phyloP scores from a whole-genome alignment of 306 rosid species.

The Cicer chorassanicum region DNA sequence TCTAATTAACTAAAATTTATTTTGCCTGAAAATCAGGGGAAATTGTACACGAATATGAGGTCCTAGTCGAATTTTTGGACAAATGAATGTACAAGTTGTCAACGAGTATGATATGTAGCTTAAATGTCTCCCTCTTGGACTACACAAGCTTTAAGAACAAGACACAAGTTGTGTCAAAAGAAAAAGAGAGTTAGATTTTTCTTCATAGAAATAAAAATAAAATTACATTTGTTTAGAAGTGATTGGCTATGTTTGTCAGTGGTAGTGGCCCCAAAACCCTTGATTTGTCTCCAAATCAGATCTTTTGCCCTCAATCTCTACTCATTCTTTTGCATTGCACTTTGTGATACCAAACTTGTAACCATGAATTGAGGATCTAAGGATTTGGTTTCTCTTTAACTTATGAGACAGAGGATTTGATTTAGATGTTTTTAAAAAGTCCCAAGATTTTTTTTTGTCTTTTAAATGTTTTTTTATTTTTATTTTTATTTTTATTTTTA shows the following conservation, averaged over 20 bases:
- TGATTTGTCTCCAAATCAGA: slow-evolving; percentile 40
- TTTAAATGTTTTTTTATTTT: too few species aligned
- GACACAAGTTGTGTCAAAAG: slow-evolving; percentile 46
- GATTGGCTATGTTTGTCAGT: slow-evolving; percentile 13
- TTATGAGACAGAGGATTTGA: neutral
- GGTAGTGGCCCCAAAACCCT: slow-evolving; percentile 44
- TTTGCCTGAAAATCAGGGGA: too few species aligned
- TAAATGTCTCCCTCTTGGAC: slow-evolving; percentile 52
- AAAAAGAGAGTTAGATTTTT: slow-evolving; percentile 23
- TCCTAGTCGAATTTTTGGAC: slow-evolving; percentile 51
- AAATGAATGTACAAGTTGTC: slow-evolving; percentile 48
- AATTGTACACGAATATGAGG: slow-evolving; percentile 46
- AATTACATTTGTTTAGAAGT: slow-evolving; percentile 18
- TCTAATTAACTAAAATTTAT: too few species aligned
- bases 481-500: too few species aligned
- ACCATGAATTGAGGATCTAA: slow-evolving; percentile 37
- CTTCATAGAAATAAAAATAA: neutral
- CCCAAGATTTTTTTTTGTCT: neutral
- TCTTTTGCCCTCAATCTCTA: slow-evolving; percentile 39
- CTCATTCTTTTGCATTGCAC: slow-evolving; percentile 39
- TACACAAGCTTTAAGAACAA: slow-evolving; percentile 49
- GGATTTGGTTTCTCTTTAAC: slow-evolving; percentile 19
- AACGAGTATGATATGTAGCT: slow-evolving; percentile 45
- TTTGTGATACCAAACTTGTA: slow-evolving; percentile 36
- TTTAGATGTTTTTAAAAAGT: neutral